A percentile compares a stretch with the other conserved stretches of the same genome.
Conservation (phyloP, 768 basidiomycete species). For the Naganishia antarctica region DNA sequence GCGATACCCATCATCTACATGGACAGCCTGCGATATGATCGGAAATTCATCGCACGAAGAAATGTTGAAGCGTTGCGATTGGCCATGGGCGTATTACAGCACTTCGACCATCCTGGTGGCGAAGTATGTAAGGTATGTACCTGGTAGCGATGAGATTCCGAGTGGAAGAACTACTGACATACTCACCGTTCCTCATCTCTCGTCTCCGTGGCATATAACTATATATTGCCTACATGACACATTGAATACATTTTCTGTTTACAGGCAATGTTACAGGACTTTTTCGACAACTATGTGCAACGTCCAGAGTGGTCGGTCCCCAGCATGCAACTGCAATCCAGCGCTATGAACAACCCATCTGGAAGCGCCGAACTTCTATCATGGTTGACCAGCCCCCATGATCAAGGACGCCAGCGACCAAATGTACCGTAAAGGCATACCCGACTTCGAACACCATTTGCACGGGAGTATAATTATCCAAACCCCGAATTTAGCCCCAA, state of each 20-base stretch:
- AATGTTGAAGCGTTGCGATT: not conserved
- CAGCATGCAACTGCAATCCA: slow-evolving; percentile 9
- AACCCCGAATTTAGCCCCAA: too few relatives aligned
- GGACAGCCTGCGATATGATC: slow-evolving; percentile 20
- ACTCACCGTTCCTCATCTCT: too few relatives aligned
- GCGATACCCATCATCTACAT: slow-evolving; percentile 22
- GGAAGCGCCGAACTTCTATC: slow-evolving; percentile 6
- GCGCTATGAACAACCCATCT: not conserved
- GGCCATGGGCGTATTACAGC: slow-evolving; percentile 5
- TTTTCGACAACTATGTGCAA: slow-evolving; percentile 13
- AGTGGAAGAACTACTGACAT: too few relatives aligned
- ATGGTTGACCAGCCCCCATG: slow-evolving; percentile 12
- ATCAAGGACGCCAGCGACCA: not conserved
- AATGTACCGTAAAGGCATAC: too few relatives aligned
- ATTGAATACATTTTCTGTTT: too few relatives aligned
- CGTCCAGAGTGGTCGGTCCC: slow-evolving; percentile 11
- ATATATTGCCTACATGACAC: too few relatives aligned
- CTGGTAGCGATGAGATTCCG: not conserved
- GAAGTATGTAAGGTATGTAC: slow-evolving; percentile 15
- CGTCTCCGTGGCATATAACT: too few relatives aligned
- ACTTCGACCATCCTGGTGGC: slow-evolving; percentile 24
- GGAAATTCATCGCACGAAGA: not conserved
- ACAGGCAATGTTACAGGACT: slow-evolving; percentile 7
- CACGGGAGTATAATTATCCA: too few relatives aligned
- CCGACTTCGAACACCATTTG: too few relatives aligned